Conservation (phyloP, 2,329 filamentous ascomycete genomes). For the Calonectria pauciramosa region DNA sequence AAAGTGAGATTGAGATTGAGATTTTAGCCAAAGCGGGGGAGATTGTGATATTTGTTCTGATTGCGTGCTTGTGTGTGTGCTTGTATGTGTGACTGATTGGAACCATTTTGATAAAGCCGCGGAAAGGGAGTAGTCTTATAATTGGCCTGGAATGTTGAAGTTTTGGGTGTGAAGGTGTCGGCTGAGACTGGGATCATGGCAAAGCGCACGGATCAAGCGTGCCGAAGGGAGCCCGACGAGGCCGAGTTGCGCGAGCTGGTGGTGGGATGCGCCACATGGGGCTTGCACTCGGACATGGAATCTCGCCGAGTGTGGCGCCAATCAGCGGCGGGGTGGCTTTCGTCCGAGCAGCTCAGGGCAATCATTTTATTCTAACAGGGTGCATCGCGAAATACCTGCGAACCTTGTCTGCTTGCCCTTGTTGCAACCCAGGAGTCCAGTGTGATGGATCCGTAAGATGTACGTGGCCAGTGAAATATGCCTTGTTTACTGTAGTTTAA, state of each 20-base stretch:
- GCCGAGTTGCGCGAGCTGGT: not conserved
- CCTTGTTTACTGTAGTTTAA: not conserved
- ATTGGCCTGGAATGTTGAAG: not conserved
- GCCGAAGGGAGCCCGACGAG: not conserved
- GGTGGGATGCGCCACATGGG: not conserved
- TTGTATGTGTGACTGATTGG: not conserved
- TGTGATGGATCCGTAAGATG: not conserved
- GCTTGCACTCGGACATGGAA: not conserved
- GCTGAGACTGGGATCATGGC: not conserved
- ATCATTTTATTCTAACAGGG: not conserved
- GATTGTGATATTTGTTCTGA: not conserved
- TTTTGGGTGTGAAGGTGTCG: not conserved
- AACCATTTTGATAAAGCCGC: not conserved
- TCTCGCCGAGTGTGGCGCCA: slow-evolving; percentile 4
- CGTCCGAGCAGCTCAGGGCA: not conserved
- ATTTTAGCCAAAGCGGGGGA: not conserved
- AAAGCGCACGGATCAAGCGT: not conserved
- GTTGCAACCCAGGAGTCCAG: no score
- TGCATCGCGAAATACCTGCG: not conserved
- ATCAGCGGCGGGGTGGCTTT: not conserved
- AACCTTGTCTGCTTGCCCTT: not conserved
- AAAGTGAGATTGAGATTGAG: not conserved
- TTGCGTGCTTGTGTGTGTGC: not conserved
- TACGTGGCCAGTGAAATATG: not conserved
- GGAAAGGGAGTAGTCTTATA: not conserved